These are phyloP conservation scores for Entomortierella beljakovae DNA, from an alignment of 192 early-diverging fungal species.

Conservation along the genomic window DNA sequence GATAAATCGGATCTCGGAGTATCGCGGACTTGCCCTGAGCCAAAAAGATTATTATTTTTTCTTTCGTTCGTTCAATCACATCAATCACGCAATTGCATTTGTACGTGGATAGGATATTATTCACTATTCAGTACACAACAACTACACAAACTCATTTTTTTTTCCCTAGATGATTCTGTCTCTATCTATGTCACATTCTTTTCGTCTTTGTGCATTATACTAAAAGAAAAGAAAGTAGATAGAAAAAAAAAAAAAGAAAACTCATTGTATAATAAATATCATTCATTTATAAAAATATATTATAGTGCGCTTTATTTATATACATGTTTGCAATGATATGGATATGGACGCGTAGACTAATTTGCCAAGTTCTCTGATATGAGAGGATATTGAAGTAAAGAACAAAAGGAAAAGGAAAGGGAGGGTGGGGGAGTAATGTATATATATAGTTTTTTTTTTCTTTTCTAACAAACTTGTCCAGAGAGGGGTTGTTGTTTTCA, in stretches of 20 bases:
- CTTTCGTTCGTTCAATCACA: background rate
- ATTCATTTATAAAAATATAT: background rate
- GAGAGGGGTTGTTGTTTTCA: no score
- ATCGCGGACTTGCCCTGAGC: slow-evolving; percentile 11
- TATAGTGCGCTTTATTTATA: background rate
- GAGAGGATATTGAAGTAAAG: slow-evolving; percentile 4
- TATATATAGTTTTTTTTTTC: no score
- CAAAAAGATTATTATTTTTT: background rate
- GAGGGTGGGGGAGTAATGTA: background rate
- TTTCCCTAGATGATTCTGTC: background rate
- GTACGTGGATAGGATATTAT: no score
- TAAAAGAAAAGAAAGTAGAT: background rate
- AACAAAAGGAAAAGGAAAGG: background rate
- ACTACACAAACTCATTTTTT: background rate
- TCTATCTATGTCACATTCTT: background rate
- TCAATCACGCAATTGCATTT: no score
- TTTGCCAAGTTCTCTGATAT: no score
- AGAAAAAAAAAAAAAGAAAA: background rate
- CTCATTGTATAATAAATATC: slow-evolving; percentile 47
- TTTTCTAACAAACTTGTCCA: no score
- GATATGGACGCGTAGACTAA: no score
- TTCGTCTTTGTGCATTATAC: background rate
- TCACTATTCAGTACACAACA: background rate
- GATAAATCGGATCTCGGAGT: slow-evolving; percentile 8
- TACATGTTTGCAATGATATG: no score